Base-by-base conservation (phyloP, 1,284 basidiomycete genomes). In the Cryptococcus jaspeensis region DNA sequence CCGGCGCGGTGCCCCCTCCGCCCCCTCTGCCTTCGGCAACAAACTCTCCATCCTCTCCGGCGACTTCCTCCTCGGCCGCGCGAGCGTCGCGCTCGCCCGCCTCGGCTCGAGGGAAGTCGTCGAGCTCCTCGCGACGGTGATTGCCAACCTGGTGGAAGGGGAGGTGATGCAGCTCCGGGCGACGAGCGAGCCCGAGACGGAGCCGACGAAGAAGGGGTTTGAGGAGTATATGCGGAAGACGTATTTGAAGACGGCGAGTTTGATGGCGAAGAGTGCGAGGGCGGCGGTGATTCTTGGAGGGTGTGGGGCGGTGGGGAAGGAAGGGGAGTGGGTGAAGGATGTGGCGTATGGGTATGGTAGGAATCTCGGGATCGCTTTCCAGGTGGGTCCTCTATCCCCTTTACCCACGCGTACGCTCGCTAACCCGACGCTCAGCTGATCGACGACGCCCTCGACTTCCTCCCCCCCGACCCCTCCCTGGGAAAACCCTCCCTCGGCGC, bases 71-170 rank as follows among this genome's bases (percentile, higher is more conserved):
- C 84, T 99, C 8, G 96, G 92, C 12, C 85, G 95, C 45, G 90
- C 95, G 2, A 90, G 88, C 62, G 87, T 92, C 8, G 89, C 91
- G 0, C 82, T 99, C 4, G 87, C 92, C 0, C 83, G 94, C 15
- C 82, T 99, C 6, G 91, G 93, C 1, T 87, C 88, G 61, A 82
- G 80, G 64, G 92, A 98, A 72, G 93, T 96, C 50, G 90, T 95
- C 55, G 95, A 99, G 78, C 83, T 99, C 58, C 86, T 98, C 53
- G 86, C 92, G 0, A 89, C 87, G 64, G 90, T 97, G 55, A 90
- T 99, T 63, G 87, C 92, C 13, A 98, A 99, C 75, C 81, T 98
- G 28, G 94, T 96, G 32, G 94, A 99, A 72, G 95, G 96, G 40
- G 94, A 99, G 80, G 89, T 99, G 47, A 81, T 97, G 80, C 90